A percentile compares a stretch with the other conserved stretches of the same genome.
These are phyloP conservation scores for Neoascochyta sp. DNA, from an alignment of 2,329 filamentous ascomycete genomes.

Conservation along the genomic window DNA sequence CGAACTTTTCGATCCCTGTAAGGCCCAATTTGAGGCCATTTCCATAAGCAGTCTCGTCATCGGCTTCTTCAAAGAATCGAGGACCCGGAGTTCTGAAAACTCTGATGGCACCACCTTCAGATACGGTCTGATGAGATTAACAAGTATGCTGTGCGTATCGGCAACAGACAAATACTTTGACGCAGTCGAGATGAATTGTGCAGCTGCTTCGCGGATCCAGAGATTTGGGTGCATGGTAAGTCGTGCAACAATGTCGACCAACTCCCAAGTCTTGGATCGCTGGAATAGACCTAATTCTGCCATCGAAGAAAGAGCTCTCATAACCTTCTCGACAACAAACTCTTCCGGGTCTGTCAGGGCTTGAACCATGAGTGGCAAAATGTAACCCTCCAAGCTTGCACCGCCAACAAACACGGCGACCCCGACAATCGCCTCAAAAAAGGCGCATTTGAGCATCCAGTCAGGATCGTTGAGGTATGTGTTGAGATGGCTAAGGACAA, in stretches of 20 bases:
- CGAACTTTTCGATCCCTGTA: slow-evolving; percentile 71
- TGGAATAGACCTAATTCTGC: slow-evolving; percentile 85
- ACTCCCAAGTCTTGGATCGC: slow-evolving; percentile 77
- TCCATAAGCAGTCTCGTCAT: slow-evolving; percentile 78
- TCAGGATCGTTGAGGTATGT: slow-evolving; percentile 96
- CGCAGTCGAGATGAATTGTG: slow-evolving; percentile 75
- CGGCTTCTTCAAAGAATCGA: slow-evolving; percentile 80
- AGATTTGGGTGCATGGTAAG: slow-evolving; percentile 92
- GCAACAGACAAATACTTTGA: slow-evolving; percentile 72
- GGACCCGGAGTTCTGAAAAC: slow-evolving; percentile 68
- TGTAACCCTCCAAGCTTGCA: slow-evolving; percentile 88
- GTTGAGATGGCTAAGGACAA: slow-evolving; percentile 93
- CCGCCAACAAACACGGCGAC: slow-evolving; percentile 88
- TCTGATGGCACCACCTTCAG: slow-evolving; percentile 68
- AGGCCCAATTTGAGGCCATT: slow-evolving; percentile 79
- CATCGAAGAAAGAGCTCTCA: slow-evolving; percentile 84
- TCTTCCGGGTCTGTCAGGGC: slow-evolving; percentile 90
- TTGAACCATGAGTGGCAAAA: slow-evolving; percentile 91
- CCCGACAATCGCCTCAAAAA: slow-evolving; percentile 92
- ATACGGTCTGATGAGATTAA: slow-evolving; percentile 77
- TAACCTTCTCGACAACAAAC: slow-evolving; percentile 84
- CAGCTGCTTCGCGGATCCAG: slow-evolving; percentile 89
- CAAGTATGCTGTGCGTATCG: slow-evolving; percentile 77
- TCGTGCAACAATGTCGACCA: slow-evolving; percentile 75
- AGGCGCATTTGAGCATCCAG: slow-evolving; percentile 94